Evolutionary conservation across 2,329 filamentous ascomycete genomes (phyloP).

Genomic region (Immersiporthe knoxdaviesiana): DNA sequence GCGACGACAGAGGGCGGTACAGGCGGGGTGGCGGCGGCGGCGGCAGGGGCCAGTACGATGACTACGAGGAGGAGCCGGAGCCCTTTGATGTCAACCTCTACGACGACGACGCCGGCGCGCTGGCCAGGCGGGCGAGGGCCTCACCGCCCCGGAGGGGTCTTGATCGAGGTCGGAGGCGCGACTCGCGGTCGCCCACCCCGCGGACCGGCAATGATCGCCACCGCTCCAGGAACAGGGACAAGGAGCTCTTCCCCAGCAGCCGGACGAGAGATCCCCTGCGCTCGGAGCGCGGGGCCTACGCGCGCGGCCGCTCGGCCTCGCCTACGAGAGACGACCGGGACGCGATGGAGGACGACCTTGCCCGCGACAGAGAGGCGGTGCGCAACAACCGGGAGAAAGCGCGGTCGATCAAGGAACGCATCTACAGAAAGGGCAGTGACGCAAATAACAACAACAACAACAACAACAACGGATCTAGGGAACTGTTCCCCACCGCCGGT

Average conservation of each 20-base stretch:
- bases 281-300: slow-evolving; percentile 36
- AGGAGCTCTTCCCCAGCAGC: slow-evolving; percentile 64
- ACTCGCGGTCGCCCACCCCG: slow-evolving; percentile 25
- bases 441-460: slow-evolving; percentile 28
- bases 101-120: slow-evolving; percentile 64
- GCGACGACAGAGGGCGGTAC: slow-evolving; percentile 42
- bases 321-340: slow-evolving; percentile 50
- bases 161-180: slow-evolving; percentile 19
- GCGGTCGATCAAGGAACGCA: slow-evolving; percentile 49
- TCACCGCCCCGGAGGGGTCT: slow-evolving; percentile 1
- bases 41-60: slow-evolving; percentile 57
- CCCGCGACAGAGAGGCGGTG: slow-evolving; percentile 36
- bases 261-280: slow-evolving; percentile 31
- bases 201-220: slow-evolving; percentile 35
- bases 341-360: slow-evolving; percentile 36
- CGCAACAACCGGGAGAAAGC: slow-evolving; percentile 48
- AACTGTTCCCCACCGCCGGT: slow-evolving; percentile 58
- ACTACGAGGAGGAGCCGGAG: slow-evolving; percentile 57
- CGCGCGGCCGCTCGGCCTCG: slow-evolving; percentile 57
- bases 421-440: slow-evolving; percentile 43
- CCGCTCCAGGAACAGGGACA: slow-evolving; percentile 47
- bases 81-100: slow-evolving; percentile 77
- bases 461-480: slow-evolving; percentile 42
- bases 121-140: slow-evolving; percentile 36
- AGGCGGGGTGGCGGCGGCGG: slow-evolving; percentile 49